phyloP scores from a whole-genome alignment of 352 stramenopile species.

The Pythium periplocum region DNA sequence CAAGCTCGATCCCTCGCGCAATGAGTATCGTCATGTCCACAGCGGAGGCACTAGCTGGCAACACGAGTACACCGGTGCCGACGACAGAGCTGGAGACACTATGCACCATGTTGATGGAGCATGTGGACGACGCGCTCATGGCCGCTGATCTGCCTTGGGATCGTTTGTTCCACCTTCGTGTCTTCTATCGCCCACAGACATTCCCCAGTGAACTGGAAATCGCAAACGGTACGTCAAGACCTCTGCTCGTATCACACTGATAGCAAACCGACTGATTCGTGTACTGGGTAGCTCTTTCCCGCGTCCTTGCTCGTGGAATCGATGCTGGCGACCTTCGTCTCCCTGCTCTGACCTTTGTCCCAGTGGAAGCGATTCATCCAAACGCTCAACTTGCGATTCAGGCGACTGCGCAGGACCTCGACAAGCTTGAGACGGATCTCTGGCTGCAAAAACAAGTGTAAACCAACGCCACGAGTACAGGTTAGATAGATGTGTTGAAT shows the following conservation, averaged over 20 bases:
- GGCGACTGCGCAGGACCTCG: slow-evolving; percentile 68
- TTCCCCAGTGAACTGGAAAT: slow-evolving; percentile 51
- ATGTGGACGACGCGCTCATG: slow-evolving; percentile 28
- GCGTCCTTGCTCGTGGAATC: slow-evolving; percentile 1
- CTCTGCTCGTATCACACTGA: not conserved
- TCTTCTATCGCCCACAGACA: slow-evolving; percentile 52
- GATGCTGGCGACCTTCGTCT: slow-evolving; percentile 2
- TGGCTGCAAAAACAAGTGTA: slow-evolving; percentile 79
- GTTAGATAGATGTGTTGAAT: too few relatives aligned
- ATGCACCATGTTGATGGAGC: slow-evolving; percentile 23
- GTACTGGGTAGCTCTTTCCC: slow-evolving; percentile 3
- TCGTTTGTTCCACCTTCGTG: slow-evolving; percentile 55
- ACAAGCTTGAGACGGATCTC: slow-evolving; percentile 80
- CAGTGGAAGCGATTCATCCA: slow-evolving; percentile 51
- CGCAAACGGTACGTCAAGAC: slow-evolving; percentile 18
- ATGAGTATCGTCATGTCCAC: slow-evolving; percentile 47
- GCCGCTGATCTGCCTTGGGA: slow-evolving; percentile 43
- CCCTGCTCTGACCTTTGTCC: slow-evolving; percentile 71
- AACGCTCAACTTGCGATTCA: slow-evolving; percentile 46
- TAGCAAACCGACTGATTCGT: slow-evolving; percentile 1
- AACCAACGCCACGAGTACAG: not conserved
- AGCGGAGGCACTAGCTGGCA: too few relatives aligned
- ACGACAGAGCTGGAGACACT: slow-evolving; percentile 11
- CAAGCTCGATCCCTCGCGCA: slow-evolving; percentile 32
- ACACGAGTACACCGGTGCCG: too few relatives aligned